Evolutionary conservation across 805 yeast species (phyloP), one percentile per base, ranked within the genome.

Genomic region (Yarrowia sp.): DNA sequence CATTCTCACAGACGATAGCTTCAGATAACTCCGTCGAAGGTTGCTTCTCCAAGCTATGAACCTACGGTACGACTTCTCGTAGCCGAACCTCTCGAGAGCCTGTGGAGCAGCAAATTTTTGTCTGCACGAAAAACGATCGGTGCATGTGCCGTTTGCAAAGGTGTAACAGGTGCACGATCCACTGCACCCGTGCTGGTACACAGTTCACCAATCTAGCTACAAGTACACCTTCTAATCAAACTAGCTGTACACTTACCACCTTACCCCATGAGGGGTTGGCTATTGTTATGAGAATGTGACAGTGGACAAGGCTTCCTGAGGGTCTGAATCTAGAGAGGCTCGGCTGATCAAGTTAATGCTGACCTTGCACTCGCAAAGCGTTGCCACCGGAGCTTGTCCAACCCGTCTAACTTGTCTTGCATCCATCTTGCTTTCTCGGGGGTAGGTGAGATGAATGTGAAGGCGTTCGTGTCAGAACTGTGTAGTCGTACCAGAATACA

Each of bases 351-450:
- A 40, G 43, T 14, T 40, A 12, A 52, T 5, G 5, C 11, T 38
- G 40, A 16, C 22, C 48, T 45, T 10, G 22, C 48, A 4, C 35
- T 26, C 32, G 32, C 32, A 26, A 48, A 32, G 12, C 53, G 53
- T 49, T 14, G 50, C 35, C 36, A 26, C 52, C 36, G 52, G 53
- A 49, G 53, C 40, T 49, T 32, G 53, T 32, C 40, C 40, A 38
- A 1, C 36, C 36, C 14, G 52, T 11, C 52, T 14, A 48, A 26
- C 40, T 15, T 49, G 19, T 11, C 35, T 19, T 46, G 35, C 15
- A 11, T 38, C 35, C 35, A 22, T 10, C 55, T 40, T 53, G 59
- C 45, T 53, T 53, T 53, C 59, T 53, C 59, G 59, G 59, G 42
- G 22, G 12, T 52, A 52, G n/a, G 35, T 11, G n/a, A 26, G 32